phyloP scores from a whole-genome alignment of 805 yeast species.

The Pichia sporocuriosa region DNA sequence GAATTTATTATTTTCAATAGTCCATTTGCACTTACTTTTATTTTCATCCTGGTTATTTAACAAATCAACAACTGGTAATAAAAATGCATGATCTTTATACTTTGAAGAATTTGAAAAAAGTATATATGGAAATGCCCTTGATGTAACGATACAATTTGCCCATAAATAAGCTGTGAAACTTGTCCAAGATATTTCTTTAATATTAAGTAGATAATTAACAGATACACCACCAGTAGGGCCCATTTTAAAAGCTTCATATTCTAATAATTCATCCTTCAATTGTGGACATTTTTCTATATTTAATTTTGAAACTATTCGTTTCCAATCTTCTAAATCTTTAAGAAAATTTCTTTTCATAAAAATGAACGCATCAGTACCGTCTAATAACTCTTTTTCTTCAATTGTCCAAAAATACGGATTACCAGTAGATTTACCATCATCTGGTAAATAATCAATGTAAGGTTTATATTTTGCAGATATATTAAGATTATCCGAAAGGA shows the following conservation, averaged over 20 bases:
- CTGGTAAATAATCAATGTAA: constrained; percentile 45
- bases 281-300: constrained; percentile 14
- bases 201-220: constrained; percentile 13
- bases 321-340: constrained; percentile 57
- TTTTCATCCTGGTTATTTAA: constrained; percentile 61
- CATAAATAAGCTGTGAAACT: constrained; percentile 65
- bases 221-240: constrained; percentile 17
- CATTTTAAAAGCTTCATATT: constrained; percentile 22
- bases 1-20: constrained; percentile 19
- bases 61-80: constrained; percentile 73
- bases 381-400: constrained; percentile 42
- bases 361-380: constrained; percentile 65
- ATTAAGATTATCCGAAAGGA: constrained; percentile 7
- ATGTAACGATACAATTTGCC: constrained; percentile 63
- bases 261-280: constrained; percentile 17
- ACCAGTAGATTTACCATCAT: constrained; percentile 33
- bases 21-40: constrained; percentile 55
- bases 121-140: constrained; percentile 80
- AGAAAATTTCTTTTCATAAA: constrained; percentile 42
- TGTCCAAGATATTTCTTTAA: constrained; percentile 42
- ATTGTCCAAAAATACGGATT: constrained; percentile 64
- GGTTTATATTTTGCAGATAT: constrained; percentile 31
- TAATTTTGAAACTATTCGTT: constrained; percentile 19
- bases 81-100: constrained; percentile 45
- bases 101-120: constrained; percentile 29